Percentiles rank a stretch among this genome's conserved stretches.
Conservation (phyloP, 352 stramenopile genomes). For the Globisporangium nodosum region DNA sequence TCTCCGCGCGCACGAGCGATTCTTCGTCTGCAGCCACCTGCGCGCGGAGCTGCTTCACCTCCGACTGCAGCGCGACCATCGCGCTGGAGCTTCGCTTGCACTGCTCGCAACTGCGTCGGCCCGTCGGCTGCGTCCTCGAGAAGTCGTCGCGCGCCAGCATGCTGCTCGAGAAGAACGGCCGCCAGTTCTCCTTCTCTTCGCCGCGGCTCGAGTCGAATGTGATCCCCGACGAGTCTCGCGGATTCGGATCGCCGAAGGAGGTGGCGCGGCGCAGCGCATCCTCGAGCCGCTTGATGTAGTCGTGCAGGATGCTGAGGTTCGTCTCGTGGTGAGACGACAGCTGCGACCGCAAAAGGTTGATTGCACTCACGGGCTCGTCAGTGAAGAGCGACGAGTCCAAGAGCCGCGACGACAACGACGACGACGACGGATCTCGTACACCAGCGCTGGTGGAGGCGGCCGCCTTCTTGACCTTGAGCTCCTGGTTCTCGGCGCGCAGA, state of each 20-base stretch:
- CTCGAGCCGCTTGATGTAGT: constrained; percentile 53
- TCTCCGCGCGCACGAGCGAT: constrained; percentile 36
- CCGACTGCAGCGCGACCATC: constrained; percentile 37
- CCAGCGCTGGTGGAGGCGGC: constrained; percentile 4
- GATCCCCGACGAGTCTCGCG: constrained; percentile 22
- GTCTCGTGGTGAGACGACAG: constrained; percentile 49
- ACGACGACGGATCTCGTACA: background rate
- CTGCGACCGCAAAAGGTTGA: constrained; percentile 45
- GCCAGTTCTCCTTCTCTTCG: constrained; percentile 22
- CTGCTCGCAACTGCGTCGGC: constrained; percentile 26
- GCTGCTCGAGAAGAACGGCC: constrained; percentile 20
- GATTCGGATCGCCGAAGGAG: background rate
- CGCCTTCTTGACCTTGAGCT: constrained; percentile 18
- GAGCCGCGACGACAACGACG: background rate
- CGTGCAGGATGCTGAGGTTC: constrained; percentile 45
- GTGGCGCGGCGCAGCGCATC: constrained; percentile 21
- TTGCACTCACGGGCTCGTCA: constrained; percentile 29
- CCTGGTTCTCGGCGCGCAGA: constrained; percentile 46
- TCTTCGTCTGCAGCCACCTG: constrained; percentile 37
- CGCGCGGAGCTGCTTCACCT: constrained; percentile 39
- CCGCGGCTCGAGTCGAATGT: constrained; percentile 36
- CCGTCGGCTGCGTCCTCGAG: constrained; percentile 17
- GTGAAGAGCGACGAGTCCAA: constrained; percentile 21
- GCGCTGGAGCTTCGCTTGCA: constrained; percentile 29
- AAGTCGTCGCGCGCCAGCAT: constrained; percentile 23